Base-by-base conservation (phyloP, 352 stramenopile genomes). In the Aphanomyces cochlioides region DNA sequence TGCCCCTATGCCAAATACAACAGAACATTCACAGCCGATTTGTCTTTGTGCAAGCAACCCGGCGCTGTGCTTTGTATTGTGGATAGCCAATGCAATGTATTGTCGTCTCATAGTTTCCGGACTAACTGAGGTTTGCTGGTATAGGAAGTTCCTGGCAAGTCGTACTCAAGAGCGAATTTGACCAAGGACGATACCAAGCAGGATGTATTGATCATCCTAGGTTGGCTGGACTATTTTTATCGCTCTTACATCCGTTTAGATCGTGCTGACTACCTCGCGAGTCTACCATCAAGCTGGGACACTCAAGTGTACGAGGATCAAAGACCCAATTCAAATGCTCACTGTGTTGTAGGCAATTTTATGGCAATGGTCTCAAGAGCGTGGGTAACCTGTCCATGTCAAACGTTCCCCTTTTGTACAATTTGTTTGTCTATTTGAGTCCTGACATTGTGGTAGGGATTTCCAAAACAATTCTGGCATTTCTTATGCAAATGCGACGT, bases 41-140 rank as follows among this genome's bases (percentile, higher is more conserved):
- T 37, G 7, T 2, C 34, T n/a, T 59, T 45, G 7, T 69, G 63
- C 41, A 56, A 41, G 7, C 47, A 61, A 34, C 47, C 63, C 50
- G 63, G 34, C 3, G 63, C 63, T 34, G 59, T 69, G 56, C 50
- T 69, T 3, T 69, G 63, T 41, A 69, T 69, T 59, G 63, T 69
- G 15, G 63, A 69, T 39, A 69, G 43, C 43, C 40, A 58, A 45
- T 69, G 63, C 63, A 58, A 69, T 3, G 63, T 69, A 36, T 28
- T 28, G 28, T 28, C 28, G 28, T 28, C 28, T 28, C 28, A 0
- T 28, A 28, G 28, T 28, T 0, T 28, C 28, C 28, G 28, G 28
- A 2, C 28, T 28, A 28, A 28, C 28, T 28, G 28, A 28, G 28
- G 28, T 28, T 28, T 28, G 28, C 28, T 28, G 8, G 19, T 41